These are phyloP conservation scores for Tuber indicum DNA, from an alignment of 495 filamentous ascomycete genomes.

Conservation along the genomic window DNA sequence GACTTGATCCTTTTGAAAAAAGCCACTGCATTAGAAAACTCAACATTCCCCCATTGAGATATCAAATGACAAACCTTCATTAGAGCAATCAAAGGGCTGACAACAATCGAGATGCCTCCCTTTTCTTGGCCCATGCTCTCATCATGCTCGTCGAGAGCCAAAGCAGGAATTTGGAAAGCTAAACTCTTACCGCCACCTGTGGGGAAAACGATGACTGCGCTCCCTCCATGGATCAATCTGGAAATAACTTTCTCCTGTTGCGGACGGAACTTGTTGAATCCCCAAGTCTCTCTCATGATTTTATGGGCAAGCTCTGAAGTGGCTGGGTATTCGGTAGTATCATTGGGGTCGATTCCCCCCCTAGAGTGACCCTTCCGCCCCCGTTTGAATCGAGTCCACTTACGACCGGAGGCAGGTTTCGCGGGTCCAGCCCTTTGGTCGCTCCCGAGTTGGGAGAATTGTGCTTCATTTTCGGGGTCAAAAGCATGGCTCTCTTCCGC, in stretches of 20 bases:
- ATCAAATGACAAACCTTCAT: constrained; percentile 46
- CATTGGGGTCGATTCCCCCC: background rate
- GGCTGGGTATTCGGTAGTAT: constrained; percentile 8
- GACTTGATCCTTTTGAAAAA: constrained; percentile 47
- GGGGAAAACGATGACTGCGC: constrained; percentile 53
- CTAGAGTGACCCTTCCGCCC: background rate
- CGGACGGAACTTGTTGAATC: constrained; percentile 48
- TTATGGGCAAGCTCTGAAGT: constrained; percentile 31
- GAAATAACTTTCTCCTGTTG: constrained; percentile 53
- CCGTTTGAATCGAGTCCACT: background rate
- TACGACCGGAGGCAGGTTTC: background rate
- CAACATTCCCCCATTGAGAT: background rate
- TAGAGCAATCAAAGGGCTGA: constrained; percentile 53
- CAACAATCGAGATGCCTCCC: constrained; percentile 49
- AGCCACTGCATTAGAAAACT: constrained; percentile 2
- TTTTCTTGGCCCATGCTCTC: constrained; percentile 24
- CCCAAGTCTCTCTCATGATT: constrained; percentile 48
- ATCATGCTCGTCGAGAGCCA: constrained; percentile 51
- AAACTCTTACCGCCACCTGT: constrained; percentile 57
- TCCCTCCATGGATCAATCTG: constrained; percentile 48
- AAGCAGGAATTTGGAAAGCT: constrained; percentile 54
- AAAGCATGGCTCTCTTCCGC: background rate
- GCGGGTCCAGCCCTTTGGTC: background rate
- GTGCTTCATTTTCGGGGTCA: background rate
- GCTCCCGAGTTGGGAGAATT: background rate